Conservation (phyloP, 768 basidiomycete genomes). For the Kwoniella shandongensis region DNA sequence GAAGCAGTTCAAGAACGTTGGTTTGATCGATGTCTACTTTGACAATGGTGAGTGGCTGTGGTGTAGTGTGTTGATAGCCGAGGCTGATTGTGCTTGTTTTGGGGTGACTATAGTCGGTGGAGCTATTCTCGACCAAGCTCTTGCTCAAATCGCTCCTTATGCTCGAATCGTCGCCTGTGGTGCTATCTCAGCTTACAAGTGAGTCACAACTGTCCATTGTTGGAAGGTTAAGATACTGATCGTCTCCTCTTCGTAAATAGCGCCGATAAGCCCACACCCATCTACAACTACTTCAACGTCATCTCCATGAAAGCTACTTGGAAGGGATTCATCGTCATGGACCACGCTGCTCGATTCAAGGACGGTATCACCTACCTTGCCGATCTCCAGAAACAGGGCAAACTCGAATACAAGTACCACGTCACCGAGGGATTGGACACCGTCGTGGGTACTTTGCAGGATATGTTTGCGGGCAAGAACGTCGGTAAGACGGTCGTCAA, state of each 20-base stretch:
- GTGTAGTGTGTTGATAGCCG: not conserved
- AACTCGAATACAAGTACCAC: conserved; percentile 45
- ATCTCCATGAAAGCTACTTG: conserved; percentile 77
- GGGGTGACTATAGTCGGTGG: conserved; percentile 60
- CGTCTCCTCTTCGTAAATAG: conserved; percentile 10
- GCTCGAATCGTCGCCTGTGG: conserved; percentile 82
- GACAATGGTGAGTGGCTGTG: conserved; percentile 50
- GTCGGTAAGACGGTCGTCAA: conserved; percentile 25
- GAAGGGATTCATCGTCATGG: conserved; percentile 79
- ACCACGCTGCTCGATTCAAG: conserved; percentile 60
- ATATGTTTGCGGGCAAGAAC: conserved; percentile 38
- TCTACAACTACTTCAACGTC: conserved; percentile 66
- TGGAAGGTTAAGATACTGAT: not conserved
- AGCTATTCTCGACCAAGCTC: conserved; percentile 74
- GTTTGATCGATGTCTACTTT: conserved; percentile 54
- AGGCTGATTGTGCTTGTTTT: not conserved
- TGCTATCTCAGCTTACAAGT: conserved; percentile 75
- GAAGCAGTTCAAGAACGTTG: conserved; percentile 69
- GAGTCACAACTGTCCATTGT: conserved; percentile 4
- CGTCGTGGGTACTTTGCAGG: conserved; percentile 35
- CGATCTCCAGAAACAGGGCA: conserved; percentile 35
- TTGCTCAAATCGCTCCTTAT: conserved; percentile 70
- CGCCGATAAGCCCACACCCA: conserved; percentile 33
- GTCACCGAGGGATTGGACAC: conserved; percentile 34
- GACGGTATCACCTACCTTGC: conserved; percentile 45